Conservation (phyloP, 2,329 filamentous ascomycete species). For the Camptophora hylomeconis region DNA sequence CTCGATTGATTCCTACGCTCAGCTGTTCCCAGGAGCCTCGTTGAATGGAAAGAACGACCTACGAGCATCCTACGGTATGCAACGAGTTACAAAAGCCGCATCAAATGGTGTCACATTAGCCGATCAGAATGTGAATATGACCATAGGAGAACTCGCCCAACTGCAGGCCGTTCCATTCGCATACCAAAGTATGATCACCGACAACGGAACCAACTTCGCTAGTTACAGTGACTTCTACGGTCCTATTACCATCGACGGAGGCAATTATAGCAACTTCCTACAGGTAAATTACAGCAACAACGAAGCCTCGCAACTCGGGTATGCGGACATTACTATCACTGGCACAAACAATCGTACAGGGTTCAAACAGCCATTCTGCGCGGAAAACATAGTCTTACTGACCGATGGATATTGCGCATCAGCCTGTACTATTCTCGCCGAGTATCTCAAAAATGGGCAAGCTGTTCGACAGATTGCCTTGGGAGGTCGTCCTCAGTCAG, state of each 20-base stretch:
- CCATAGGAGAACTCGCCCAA: conserved; percentile 2
- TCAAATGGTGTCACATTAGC: conserved; percentile 10
- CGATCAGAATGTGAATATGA: conserved; percentile 4
- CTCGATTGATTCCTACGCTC: conserved; percentile 39
- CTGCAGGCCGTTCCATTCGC: conserved; percentile 18
- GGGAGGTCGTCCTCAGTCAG: conserved; percentile 43
- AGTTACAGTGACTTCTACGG: conserved; percentile 33
- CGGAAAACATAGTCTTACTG: conserved; percentile 28
- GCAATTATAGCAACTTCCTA: conserved; percentile 25
- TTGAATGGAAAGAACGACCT: conserved; percentile 35
- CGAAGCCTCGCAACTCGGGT: conserved; percentile 14
- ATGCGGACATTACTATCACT: conserved; percentile 19
- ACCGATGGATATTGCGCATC: conserved; percentile 47
- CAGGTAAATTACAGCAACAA: conserved; percentile 16
- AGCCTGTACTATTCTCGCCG: conserved; percentile 46
- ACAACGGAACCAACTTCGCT: conserved; percentile 24
- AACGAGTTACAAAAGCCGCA: conserved; percentile 24
- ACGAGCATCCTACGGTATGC: conserved; percentile 29
- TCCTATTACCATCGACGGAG: conserved; percentile 21
- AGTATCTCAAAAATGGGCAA: conserved; percentile 28
- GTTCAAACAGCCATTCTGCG: conserved; percentile 18
- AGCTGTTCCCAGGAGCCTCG: conserved; percentile 37
- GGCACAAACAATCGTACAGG: conserved; percentile 20
- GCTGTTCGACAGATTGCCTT: conserved; percentile 41
- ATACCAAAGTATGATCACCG: conserved; percentile 19